Evolutionary conservation across 805 yeast species (phyloP), one percentile per base, ranked within the genome.

Genomic region (Kodamaea laetipori): DNA sequence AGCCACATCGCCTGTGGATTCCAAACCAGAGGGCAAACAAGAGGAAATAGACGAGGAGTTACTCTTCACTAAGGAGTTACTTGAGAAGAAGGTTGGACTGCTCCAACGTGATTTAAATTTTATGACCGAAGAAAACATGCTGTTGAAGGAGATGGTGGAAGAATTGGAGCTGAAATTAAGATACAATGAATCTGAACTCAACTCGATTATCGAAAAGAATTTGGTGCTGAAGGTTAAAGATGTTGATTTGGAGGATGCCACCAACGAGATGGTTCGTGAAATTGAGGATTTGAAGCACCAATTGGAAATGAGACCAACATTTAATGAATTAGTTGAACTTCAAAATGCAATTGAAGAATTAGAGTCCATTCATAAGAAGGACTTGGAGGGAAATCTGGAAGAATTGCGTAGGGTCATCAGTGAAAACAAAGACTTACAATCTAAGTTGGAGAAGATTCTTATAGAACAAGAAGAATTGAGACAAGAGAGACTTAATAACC

Each of bases 271-370:
- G 48, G 42, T 50, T 42, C 13, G 41, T 12, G 39, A 56, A 27
- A 54, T 69, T 5, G 63, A 58, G 13, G 61, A 57, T 5, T 51
- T 71, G 34, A 52, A 55, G 33, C 57, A 58, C 33, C 65, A 69
- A 47, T 55, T 71, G 4, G 63, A 61, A 8, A 50, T 58, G 39
- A 55, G 78, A 41, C 79, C 79, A 1, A 59, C 74, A 0, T 55
- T 64, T 27, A 68, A 66, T 9, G 76, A 74, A 50, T 48, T 73
- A 15, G 60, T 67, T 6, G 77, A 74, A 40, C 58, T 75, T 4
- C 76, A 74, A 48, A 60, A 57, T n/a, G 55, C 69, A 6, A 50
- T 70, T 41, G 73, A 74, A 32, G 76, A 73, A 45, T 54, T 74
- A 39, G 75, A 73, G 17, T 46, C 60, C 6, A 51, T 69, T 24